phyloP scores from a whole-genome alignment of 805 yeast species.

The Soucietia sequanensis region DNA sequence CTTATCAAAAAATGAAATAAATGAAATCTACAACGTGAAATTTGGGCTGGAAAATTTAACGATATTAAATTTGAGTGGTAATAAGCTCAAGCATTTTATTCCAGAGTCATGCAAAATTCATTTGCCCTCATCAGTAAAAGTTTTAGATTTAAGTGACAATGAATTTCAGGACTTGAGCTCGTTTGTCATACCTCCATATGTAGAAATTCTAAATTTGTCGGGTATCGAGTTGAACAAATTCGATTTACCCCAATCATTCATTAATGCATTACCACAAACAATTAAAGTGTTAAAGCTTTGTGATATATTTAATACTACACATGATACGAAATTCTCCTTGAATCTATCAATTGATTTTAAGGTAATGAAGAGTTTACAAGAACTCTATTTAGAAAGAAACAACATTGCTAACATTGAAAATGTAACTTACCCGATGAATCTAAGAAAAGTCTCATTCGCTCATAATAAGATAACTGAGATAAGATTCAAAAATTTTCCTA shows the following conservation, averaged over 20 bases:
- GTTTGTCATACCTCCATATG: neutral
- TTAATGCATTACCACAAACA: no score
- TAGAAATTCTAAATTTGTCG: neutral
- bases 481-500: neutral
- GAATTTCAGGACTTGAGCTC: neutral
- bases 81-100: neutral
- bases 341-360: neutral
- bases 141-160: neutral
- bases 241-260: no score
- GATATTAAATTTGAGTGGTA: constrained; percentile 4
- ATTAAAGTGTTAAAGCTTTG: no score
- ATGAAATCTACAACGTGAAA: constrained; percentile 9
- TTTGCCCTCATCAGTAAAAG: neutral
- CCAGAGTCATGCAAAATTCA: neutral
- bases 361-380: neutral
- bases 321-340: no score
- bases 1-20: constrained; percentile 15
- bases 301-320: no score
- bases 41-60: constrained; percentile 11
- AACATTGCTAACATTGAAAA: constrained; percentile 6
- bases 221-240: no score
- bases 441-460: constrained; percentile 6
- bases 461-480: constrained; percentile 2
- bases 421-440: constrained; percentile 5
- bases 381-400: constrained; percentile 3